Evolutionary conservation across 2,329 filamentous ascomycete species (phyloP), one percentile per base, ranked within the genome.

Genomic region (Myotisia sp.): DNA sequence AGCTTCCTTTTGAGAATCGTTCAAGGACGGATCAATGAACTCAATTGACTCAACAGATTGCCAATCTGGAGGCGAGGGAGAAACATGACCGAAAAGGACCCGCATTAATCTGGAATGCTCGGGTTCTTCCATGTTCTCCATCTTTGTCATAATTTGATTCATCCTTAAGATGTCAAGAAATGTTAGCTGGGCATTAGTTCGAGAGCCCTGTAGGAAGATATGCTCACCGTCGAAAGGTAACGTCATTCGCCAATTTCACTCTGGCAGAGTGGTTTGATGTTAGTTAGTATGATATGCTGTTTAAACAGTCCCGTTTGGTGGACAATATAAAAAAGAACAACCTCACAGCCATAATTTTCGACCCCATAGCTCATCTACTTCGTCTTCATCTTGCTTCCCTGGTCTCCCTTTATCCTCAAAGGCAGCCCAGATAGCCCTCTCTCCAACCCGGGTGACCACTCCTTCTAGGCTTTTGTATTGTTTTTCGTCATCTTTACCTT

Each of bases 211-310:
- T n/a, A n/a, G n/a, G n/a, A n/a, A n/a, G n/a, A n/a, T n/a, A n/a
- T n/a, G n/a, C n/a, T 44, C 55, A 70, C 66, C 72, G 62, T 55
- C 74, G 71, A 52, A 74, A 73, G 18, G 74, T 77, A 39, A 76
- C 67, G 56, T 77, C 71, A 50, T 77, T 77, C 28, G 73, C 73
- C 44, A 77, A 57, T 48, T 78, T 77, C 44, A 78, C 65, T 44
- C 71, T 76, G 54, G n/a, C n/a, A n/a, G n/a, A n/a, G n/a, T n/a
- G n/a, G n/a, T n/a, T n/a, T n/a, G n/a, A n/a, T n/a, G n/a, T n/a
- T n/a, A n/a, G n/a, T n/a, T n/a, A n/a, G n/a, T 21, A 19, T 17
- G 34, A 17, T 20, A 36, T 7, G 30, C 18, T 14, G 8, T 18
- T 16, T 47, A 37, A 44, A 42, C 14, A 29, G 26, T 3, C 19